phyloP scores from a whole-genome alignment of 106 monocot genomes.

The Allium fistulosum region DNA sequence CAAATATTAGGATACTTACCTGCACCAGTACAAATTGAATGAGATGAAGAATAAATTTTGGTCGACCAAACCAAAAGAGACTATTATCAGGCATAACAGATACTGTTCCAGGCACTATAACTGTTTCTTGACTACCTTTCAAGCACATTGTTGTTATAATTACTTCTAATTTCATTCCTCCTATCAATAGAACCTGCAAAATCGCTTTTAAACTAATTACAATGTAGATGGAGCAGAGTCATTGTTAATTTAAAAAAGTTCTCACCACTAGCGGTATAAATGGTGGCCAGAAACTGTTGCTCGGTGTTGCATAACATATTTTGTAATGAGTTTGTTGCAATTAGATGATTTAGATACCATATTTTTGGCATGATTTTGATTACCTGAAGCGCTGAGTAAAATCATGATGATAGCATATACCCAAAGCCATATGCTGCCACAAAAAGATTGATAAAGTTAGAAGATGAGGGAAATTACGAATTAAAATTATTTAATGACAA shows the following conservation, averaged over 20 bases:
- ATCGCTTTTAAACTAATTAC: not conserved
- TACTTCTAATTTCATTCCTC: constrained; percentile 34
- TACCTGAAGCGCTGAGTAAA: constrained; percentile 34
- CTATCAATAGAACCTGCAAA: constrained; percentile 29
- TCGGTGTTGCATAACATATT: constrained; percentile 13
- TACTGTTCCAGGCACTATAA: constrained; percentile 26
- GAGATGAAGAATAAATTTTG: constrained; percentile 24
- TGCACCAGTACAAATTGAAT: constrained; percentile 47
- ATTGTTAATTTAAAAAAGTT: not conserved
- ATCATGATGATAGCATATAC: constrained; percentile 28
- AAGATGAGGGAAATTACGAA: not conserved
- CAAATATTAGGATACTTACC: constrained; percentile 9
- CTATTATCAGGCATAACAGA: constrained; percentile 20
- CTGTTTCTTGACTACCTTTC: constrained; percentile 13
- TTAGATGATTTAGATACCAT: not conserved
- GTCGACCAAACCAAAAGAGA: constrained; percentile 38
- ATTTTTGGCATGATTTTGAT: not conserved
- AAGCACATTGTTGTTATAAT: constrained; percentile 35
- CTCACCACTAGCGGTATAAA: constrained; percentile 30
- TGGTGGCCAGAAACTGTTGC: constrained; percentile 29
- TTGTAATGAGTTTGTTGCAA: too few species aligned
- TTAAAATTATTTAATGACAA: too few species aligned
- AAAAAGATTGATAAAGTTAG: not conserved
- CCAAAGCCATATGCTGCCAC: constrained; percentile 34
- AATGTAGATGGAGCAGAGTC: constrained; percentile 28